Conservation (phyloP, 768 basidiomycete species). For the Baorangia bicolor region DNA sequence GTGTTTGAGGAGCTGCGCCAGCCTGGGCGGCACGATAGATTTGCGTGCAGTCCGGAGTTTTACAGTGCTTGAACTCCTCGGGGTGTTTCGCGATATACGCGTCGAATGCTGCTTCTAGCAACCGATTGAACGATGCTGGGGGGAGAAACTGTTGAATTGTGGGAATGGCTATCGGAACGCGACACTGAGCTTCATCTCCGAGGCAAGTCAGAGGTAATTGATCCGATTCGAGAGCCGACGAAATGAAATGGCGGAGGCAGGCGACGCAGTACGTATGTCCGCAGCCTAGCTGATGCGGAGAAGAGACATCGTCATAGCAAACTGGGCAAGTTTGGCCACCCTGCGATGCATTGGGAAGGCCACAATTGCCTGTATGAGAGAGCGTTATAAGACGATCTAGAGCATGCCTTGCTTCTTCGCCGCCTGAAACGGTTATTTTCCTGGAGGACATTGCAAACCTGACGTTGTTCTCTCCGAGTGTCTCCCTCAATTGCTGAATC, state of each 20-base stretch:
- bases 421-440: slow-evolving; percentile 52
- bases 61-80: slow-evolving; percentile 68
- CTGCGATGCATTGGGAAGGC: not conserved
- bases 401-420: slow-evolving; percentile 52
- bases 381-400: slow-evolving; percentile 45
- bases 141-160: slow-evolving; percentile 52
- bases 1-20: slow-evolving; percentile 33
- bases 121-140: slow-evolving; percentile 48
- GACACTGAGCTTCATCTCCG: slow-evolving; percentile 61
- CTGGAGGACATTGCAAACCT: slow-evolving; percentile 41
- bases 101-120: slow-evolving; percentile 57
- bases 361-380: slow-evolving; percentile 29
- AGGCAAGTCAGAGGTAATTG: slow-evolving; percentile 69
- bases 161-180: slow-evolving; percentile 49
- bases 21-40: slow-evolving; percentile 56
- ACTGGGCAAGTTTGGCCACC: slow-evolving; percentile 45
- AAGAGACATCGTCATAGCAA: slow-evolving; percentile 45
- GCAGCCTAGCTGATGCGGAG: slow-evolving; percentile 53
- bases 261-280: slow-evolving; percentile 65
- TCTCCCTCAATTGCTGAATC: slow-evolving; percentile 48
- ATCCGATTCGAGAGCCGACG: slow-evolving; percentile 52
- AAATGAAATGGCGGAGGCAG: slow-evolving; percentile 59
- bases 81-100: slow-evolving; percentile 57
- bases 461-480: slow-evolving; percentile 54
- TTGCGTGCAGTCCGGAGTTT: slow-evolving; percentile 74